Evolutionary conservation across 2,329 filamentous ascomycete species (phyloP).

Genomic region (Paraconiothyrium brasiliense): DNA sequence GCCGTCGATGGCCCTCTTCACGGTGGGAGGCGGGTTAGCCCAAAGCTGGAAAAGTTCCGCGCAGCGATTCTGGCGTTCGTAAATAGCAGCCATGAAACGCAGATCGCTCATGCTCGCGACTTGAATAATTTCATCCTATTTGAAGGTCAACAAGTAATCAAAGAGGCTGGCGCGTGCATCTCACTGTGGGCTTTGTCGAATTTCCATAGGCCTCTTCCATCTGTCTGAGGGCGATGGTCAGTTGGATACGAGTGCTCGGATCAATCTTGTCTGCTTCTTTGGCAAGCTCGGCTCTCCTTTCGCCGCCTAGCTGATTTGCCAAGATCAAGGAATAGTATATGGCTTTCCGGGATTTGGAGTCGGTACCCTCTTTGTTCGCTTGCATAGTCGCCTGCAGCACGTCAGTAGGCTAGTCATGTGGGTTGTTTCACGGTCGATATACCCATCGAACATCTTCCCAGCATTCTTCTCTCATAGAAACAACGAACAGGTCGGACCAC

Average conservation of each 20-base stretch:
- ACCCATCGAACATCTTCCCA: slow-evolving; percentile 49
- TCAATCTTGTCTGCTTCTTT: slow-evolving; percentile 18
- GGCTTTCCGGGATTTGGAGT: slow-evolving; percentile 31
- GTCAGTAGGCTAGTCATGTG: slow-evolving; percentile 18
- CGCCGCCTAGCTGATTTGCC: slow-evolving; percentile 38
- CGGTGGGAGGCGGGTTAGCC: slow-evolving; percentile 25
- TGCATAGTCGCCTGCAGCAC: slow-evolving; percentile 40
- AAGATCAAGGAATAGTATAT: slow-evolving; percentile 41
- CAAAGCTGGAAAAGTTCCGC: slow-evolving; percentile 40
- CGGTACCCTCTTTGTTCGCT: slow-evolving; percentile 36
- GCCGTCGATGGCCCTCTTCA: slow-evolving; percentile 31
- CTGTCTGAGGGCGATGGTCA: slow-evolving; percentile 33
- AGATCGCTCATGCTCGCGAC: slow-evolving; percentile 44
- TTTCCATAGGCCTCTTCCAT: slow-evolving; percentile 39
- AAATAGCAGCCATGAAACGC: slow-evolving; percentile 47
- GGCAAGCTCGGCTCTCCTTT: slow-evolving; percentile 28
- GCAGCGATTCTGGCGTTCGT: slow-evolving; percentile 32
- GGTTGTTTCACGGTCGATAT: slow-evolving; percentile 18
- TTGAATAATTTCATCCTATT: slow-evolving; percentile 37
- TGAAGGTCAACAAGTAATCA: slow-evolving; percentile 19
- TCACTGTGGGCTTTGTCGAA: slow-evolving; percentile 33
- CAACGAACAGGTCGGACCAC: slow-evolving; percentile 39
- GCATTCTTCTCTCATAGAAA: slow-evolving; percentile 40
- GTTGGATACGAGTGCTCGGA: slow-evolving; percentile 30
- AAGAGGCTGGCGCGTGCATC: not conserved